phyloP scores from a whole-genome alignment of 257 asterid genomes.

The Solanum pinnatisectum region DNA sequence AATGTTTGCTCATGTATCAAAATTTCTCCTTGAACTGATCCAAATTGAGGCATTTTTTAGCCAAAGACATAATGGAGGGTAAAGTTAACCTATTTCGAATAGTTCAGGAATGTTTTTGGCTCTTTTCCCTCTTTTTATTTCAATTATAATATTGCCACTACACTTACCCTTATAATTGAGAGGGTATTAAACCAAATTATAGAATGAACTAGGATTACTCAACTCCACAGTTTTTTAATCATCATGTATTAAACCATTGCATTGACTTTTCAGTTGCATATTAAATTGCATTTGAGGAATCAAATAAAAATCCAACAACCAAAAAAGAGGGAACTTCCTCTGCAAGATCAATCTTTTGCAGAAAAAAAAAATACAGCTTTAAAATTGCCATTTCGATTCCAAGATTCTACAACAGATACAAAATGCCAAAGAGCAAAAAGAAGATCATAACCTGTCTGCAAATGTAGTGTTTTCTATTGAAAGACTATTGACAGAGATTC shows the following conservation, averaged over 20 bases:
- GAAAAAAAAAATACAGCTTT: background rate
- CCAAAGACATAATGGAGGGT: background rate
- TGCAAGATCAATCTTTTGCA: background rate
- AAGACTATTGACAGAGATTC: background rate
- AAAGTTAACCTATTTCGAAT: background rate
- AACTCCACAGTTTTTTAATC: background rate
- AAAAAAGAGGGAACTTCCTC: background rate
- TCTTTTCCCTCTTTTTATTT: background rate
- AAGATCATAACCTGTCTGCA: background rate
- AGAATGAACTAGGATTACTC: background rate
- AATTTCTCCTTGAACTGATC: background rate
- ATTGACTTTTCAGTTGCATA: background rate
- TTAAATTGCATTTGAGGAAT: background rate
- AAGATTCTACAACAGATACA: background rate
- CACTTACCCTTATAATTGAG: background rate
- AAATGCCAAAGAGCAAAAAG: background rate
- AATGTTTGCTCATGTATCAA: background rate
- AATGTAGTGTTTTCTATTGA: background rate
- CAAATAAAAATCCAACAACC: background rate
- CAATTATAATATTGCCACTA: background rate
- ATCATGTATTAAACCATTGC: background rate
- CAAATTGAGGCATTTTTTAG: background rate
- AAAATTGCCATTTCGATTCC: background rate
- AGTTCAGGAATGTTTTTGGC: background rate
- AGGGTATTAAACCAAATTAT: background rate